Evolutionary conservation across 2,329 filamentous ascomycete species (phyloP).

Genomic region (Botryotinia calthae): DNA sequence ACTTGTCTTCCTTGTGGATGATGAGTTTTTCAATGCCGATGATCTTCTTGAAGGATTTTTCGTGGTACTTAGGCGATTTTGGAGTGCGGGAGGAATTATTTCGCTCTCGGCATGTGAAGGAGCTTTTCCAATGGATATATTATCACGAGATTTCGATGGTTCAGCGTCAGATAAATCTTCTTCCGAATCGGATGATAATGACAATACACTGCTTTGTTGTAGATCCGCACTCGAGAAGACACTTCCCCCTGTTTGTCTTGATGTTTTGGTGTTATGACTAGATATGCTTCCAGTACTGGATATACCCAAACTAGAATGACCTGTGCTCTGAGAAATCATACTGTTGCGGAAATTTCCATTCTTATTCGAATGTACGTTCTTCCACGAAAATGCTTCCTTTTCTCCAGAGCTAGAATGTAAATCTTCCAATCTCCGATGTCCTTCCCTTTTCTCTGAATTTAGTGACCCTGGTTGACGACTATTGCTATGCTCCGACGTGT

Average conservation of each 20-base stretch:
- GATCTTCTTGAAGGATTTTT: neutral
- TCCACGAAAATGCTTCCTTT: slow-evolving; percentile 32
- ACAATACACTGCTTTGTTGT: slow-evolving; percentile 37
- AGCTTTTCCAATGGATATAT: slow-evolving; percentile 10
- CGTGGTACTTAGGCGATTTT: neutral
- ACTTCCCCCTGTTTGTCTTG: slow-evolving; percentile 34
- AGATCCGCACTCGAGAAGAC: slow-evolving; percentile 35
- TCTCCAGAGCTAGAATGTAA: slow-evolving; percentile 5
- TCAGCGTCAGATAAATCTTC: slow-evolving; percentile 29
- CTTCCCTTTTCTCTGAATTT: slow-evolving; percentile 7
- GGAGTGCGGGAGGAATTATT: slow-evolving; percentile 15
- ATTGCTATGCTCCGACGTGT: neutral
- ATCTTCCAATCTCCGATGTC: slow-evolving; percentile 8
- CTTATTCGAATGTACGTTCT: slow-evolving; percentile 29
- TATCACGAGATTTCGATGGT: slow-evolving; percentile 21
- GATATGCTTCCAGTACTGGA: slow-evolving; percentile 37
- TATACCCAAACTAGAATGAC: slow-evolving; percentile 24
- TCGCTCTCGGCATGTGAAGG: slow-evolving; percentile 19
- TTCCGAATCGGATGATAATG: slow-evolving; percentile 38
- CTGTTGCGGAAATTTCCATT: slow-evolving; percentile 14
- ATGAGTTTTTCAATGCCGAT: slow-evolving; percentile 1
- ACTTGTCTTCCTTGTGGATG: neutral
- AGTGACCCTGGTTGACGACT: neutral
- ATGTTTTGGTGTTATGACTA: slow-evolving; percentile 37
- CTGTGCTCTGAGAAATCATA: slow-evolving; percentile 3